Conservation (phyloP, 106 monocot genomes). For the Apostasia ramifera region DNA sequence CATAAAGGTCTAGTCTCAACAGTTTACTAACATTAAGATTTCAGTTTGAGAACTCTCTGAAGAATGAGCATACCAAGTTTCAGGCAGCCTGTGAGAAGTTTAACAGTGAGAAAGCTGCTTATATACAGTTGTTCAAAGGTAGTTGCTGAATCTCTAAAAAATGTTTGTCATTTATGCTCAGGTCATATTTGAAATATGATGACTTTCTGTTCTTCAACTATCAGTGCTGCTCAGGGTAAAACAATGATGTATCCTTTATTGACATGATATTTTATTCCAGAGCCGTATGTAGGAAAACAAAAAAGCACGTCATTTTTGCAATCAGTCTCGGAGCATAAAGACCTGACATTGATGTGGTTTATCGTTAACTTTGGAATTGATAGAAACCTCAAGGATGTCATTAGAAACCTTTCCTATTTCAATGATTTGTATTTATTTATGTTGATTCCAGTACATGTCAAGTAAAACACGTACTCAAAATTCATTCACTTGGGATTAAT, state of each 20-base stretch:
- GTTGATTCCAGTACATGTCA: no score
- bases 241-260: no score
- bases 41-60: slow-evolving; percentile 58
- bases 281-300: not conserved
- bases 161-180: not conserved
- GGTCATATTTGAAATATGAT: not conserved
- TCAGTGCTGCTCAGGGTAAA: not conserved
- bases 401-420: no score
- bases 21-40: not conserved
- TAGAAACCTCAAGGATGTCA: no score
- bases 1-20: not conserved
- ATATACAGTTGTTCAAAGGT: slow-evolving; percentile 56
- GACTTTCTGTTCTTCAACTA: not conserved
- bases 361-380: not conserved
- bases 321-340: not conserved
- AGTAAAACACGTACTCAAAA: no score
- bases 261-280: not conserved
- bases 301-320: not conserved
- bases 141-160: not conserved
- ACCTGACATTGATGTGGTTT: not conserved
- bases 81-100: slow-evolving; percentile 51
- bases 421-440: no score
- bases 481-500: not conserved
- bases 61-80: slow-evolving; percentile 48
- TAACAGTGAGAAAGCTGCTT: slow-evolving; percentile 50